A percentile compares a stretch with the other conserved stretches of the same genome.
phyloP scores from a whole-genome alignment of 129 eudicot genomes.

The Artemisia annua region DNA sequence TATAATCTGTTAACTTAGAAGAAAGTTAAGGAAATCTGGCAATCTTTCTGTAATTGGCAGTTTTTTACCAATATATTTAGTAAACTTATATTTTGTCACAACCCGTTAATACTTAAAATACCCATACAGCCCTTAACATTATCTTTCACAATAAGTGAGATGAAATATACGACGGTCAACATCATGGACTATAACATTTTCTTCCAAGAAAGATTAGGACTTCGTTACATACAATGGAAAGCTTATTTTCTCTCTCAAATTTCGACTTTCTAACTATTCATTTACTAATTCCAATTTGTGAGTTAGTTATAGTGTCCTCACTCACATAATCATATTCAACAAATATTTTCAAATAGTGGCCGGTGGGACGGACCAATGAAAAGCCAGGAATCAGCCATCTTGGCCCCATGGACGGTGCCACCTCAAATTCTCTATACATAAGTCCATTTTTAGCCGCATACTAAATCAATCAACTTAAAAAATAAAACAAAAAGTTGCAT shows the following conservation, averaged over 20 bases:
- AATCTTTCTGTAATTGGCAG: no score
- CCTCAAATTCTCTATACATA: constrained; percentile 25
- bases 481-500: background rate
- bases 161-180: no score
- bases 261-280: background rate
- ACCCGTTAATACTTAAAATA: no score
- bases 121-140: no score
- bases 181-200: no score
- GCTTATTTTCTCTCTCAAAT: background rate
- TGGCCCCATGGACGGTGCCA: constrained; percentile 49
- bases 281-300: background rate
- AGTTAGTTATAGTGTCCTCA: constrained; percentile 7
- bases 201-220: background rate
- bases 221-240: no score
- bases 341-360: constrained; percentile 26
- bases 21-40: no score
- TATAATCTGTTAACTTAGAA: no score
- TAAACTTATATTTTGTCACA: no score
- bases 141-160: no score
- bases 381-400: constrained; percentile 15
- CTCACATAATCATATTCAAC: background rate
- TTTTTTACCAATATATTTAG: no score
- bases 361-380: constrained; percentile 52
- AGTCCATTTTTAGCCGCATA: constrained; percentile 22
- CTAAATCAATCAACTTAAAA: background rate